Evolutionary conservation across 2,329 filamentous ascomycete species (phyloP).

Genomic region (Botryosphaeria dothidea): DNA sequence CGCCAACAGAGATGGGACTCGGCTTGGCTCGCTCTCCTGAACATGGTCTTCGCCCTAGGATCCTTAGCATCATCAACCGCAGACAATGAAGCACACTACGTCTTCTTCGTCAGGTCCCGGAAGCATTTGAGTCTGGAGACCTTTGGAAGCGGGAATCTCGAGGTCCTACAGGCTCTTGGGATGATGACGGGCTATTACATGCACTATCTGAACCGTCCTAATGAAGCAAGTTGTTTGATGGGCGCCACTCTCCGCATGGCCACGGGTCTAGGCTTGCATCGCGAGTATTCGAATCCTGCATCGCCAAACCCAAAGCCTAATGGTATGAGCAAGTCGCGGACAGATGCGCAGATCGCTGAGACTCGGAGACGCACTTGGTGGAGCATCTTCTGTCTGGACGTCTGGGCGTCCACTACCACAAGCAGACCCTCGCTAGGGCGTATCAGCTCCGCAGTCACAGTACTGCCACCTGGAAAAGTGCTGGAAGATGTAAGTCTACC

Average conservation of each 20-base stretch:
- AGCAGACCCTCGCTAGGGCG: conserved; percentile 43
- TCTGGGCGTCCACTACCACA: conserved; percentile 46
- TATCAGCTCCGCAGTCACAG: conserved; percentile 41
- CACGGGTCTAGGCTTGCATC: conserved; percentile 70
- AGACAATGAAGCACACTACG: conserved; percentile 65
- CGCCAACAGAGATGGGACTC: conserved; percentile 64
- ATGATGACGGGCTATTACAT: conserved; percentile 76
- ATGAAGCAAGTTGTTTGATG: conserved; percentile 73
- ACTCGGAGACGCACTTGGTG: conserved; percentile 46
- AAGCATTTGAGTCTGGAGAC: conserved; percentile 67
- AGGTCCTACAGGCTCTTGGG: conserved; percentile 70
- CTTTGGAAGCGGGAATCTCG: conserved; percentile 70
- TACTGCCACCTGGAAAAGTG: conserved; percentile 37
- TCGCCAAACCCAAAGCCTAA: not conserved
- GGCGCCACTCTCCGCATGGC: conserved; percentile 73
- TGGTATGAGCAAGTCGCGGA: not conserved
- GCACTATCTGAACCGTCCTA: conserved; percentile 75
- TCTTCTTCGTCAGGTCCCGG: conserved; percentile 69
- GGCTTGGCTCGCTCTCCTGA: conserved; percentile 71
- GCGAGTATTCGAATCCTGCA: conserved; percentile 54
- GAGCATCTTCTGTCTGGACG: conserved; percentile 46
- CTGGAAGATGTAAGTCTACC: conserved; percentile 31
- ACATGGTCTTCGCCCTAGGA: conserved; percentile 76
- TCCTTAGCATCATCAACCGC: conserved; percentile 67
- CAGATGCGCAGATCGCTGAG: conserved; percentile 28